Evolutionary conservation across 108 stramenopile genomes (phyloP).

Genomic region (Cylindrotheca fusiformis): DNA sequence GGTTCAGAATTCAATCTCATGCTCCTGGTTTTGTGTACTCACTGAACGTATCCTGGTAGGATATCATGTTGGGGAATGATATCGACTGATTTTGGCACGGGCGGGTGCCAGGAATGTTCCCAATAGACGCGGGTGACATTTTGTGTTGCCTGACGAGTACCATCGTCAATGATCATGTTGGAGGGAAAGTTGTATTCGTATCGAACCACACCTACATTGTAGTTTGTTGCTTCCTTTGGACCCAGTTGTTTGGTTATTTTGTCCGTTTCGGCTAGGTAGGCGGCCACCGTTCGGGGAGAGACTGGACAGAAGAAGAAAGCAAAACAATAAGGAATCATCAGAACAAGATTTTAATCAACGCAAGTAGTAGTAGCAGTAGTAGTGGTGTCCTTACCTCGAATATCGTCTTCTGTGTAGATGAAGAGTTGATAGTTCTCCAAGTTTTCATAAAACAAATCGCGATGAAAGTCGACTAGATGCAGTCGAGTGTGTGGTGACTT

Average conservation of each 20-base stretch:
- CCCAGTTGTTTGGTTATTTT: conserved; percentile 51
- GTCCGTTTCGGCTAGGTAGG: conserved; percentile 75
- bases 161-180: conserved; percentile 81
- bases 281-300: conserved; percentile 66
- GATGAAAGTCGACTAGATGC: conserved; percentile 82
- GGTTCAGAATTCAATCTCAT: too few relatives aligned
- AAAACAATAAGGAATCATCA: too few relatives aligned
- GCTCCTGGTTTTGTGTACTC: background rate
- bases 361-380: too few relatives aligned
- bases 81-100: conserved; percentile 49
- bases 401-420: conserved; percentile 87
- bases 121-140: conserved; percentile 86
- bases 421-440: conserved; percentile 77
- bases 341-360: too few relatives aligned
- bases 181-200: conserved; percentile 88
- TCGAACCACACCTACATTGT: conserved; percentile 84
- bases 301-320: background rate
- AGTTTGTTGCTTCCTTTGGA: conserved; percentile 33
- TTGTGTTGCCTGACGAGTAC: conserved; percentile 78
- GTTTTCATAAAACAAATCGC: conserved; percentile 73
- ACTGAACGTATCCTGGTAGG: conserved; percentile 47
- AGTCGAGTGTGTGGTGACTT: conserved; percentile 50
- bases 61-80: conserved; percentile 37
- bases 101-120: conserved; percentile 54
- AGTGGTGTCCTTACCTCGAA: conserved; percentile 51